These are phyloP conservation scores for Cylindricascospora bacillispora DNA, from an alignment of 1,139 yeast genomes.

Conservation along the genomic window DNA sequence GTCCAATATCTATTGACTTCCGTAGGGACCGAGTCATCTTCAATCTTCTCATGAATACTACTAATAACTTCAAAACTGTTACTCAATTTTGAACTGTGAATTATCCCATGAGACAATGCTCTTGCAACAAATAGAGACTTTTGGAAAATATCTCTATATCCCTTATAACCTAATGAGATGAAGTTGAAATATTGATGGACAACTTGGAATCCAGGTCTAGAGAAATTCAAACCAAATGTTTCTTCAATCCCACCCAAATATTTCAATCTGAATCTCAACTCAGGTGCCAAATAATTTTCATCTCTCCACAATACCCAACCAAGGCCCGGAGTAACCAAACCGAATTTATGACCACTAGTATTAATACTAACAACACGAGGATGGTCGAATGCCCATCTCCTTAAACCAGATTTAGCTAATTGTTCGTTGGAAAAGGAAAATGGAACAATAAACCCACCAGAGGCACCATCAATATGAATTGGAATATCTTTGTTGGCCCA, in stretches of 20 bases:
- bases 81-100: conserved; percentile 40
- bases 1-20: conserved; percentile 13
- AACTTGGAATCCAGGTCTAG: conserved; percentile 88
- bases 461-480: conserved; percentile 89
- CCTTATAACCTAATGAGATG: conserved; percentile 54
- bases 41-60: conserved; percentile 50
- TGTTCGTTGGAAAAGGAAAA: conserved; percentile 55
- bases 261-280: conserved; percentile 62
- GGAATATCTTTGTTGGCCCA: conserved; percentile 52
- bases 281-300: conserved; percentile 48
- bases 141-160: conserved; percentile 52
- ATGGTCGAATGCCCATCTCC: conserved; percentile 67
- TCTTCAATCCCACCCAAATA: conserved; percentile 86
- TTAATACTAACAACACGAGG: conserved; percentile 74
- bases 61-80: conserved; percentile 64
- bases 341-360: conserved; percentile 92
- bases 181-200: conserved; percentile 79
- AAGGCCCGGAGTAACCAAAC: conserved; percentile 77
- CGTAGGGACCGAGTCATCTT: conserved; percentile 9
- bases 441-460: conserved; percentile 85
- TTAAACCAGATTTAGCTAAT: conserved; percentile 9
- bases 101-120: conserved; percentile 15
- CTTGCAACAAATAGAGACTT: conserved; percentile 35
- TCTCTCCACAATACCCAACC: conserved; percentile 89
- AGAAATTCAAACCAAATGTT: conserved; percentile 74